Conservation (phyloP, 2,329 filamentous ascomycete genomes). For the Aspergillus piperis region DNA sequence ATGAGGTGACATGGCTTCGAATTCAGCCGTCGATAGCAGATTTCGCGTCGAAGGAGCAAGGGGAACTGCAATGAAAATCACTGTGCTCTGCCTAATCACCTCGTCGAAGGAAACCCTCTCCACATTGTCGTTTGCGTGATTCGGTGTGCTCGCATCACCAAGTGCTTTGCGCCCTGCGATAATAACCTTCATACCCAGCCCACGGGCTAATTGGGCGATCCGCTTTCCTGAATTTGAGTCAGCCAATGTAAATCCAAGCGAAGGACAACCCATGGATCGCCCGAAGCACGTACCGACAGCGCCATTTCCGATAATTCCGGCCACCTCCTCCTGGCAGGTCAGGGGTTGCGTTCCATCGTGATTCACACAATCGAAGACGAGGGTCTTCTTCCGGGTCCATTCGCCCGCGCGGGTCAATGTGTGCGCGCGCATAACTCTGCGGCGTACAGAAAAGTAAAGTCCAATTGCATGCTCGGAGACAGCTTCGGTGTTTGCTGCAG, state of each 20-base stretch:
- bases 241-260: background rate
- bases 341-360: conserved; percentile 41
- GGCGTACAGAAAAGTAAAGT: conserved; percentile 51
- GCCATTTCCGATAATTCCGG: conserved; percentile 55
- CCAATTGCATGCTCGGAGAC: conserved; percentile 55
- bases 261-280: background rate
- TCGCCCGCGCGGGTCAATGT: conserved; percentile 36
- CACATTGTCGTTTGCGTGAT: conserved; percentile 5
- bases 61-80: conserved; percentile 36
- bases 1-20: conserved; percentile 48
- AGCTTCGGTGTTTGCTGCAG: conserved; percentile 50
- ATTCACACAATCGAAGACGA: conserved; percentile 34
- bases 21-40: conserved; percentile 41
- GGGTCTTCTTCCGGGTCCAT: conserved; percentile 44
- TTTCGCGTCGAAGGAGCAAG: conserved; percentile 35
- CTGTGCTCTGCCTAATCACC: conserved; percentile 31
- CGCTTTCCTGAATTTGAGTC: conserved; percentile 34
- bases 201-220: conserved; percentile 47
- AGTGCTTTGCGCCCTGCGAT: conserved; percentile 50
- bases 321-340: conserved; percentile 51
- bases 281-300: conserved; percentile 40
- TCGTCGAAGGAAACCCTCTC: conserved; percentile 31
- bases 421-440: conserved; percentile 44
- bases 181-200: conserved; percentile 52
- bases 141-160: conserved; percentile 11